These are phyloP conservation scores for Capronia coronata DNA, from an alignment of 2,329 filamentous ascomycete genomes.

Conservation along the genomic window DNA sequence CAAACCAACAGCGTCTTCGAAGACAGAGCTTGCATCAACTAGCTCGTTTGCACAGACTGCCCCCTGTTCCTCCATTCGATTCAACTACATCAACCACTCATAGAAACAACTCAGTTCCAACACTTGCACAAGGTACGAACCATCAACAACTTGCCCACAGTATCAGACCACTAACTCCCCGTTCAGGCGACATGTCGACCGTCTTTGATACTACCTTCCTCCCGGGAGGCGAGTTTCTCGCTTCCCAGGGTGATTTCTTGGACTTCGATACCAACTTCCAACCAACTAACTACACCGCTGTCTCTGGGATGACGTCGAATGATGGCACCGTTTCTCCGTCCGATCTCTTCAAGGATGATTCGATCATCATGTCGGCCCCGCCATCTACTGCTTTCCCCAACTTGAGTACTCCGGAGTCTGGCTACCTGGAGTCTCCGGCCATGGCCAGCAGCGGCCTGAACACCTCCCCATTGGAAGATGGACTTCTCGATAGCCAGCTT, in stretches of 20 bases:
- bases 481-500: slow-evolving; percentile 26
- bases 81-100: slow-evolving; percentile 21
- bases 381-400: slow-evolving; percentile 72
- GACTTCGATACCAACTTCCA: slow-evolving; percentile 19
- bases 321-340: slow-evolving; percentile 67
- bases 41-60: slow-evolving; percentile 25
- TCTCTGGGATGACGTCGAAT: slow-evolving; percentile 12
- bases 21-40: slow-evolving; percentile 28
- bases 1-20: slow-evolving; percentile 20
- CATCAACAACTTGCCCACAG: slow-evolving; percentile 40
- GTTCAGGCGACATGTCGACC: slow-evolving; percentile 21
- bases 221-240: slow-evolving; percentile 21
- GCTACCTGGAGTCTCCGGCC: slow-evolving; percentile 60
- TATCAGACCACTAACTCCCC: slow-evolving; percentile 24
- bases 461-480: slow-evolving; percentile 27
- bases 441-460: slow-evolving; percentile 26
- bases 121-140: slow-evolving; percentile 28
- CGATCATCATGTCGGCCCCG: slow-evolving; percentile 53
- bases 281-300: slow-evolving; percentile 10
- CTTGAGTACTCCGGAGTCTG: slow-evolving; percentile 57
- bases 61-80: slow-evolving; percentile 33
- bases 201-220: slow-evolving; percentile 27
- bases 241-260: slow-evolving; percentile 25
- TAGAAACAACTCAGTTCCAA: slow-evolving; percentile 23
- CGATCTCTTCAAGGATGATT: slow-evolving; percentile 61